These are phyloP conservation scores for Gaultheria prostrata DNA, from an alignment of 148 eudicot genomes.

Conservation along the genomic window DNA sequence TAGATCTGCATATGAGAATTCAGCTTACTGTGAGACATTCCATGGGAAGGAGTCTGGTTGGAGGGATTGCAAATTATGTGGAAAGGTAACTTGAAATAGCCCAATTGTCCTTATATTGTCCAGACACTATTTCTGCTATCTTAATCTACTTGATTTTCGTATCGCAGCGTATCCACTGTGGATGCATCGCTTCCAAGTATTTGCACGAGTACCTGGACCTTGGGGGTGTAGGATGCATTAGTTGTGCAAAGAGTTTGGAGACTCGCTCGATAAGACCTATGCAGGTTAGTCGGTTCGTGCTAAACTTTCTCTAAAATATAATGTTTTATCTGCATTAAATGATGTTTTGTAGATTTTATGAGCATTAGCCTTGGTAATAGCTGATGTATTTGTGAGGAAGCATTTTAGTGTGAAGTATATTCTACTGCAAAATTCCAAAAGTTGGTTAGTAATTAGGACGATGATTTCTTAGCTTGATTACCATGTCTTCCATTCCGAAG, in stretches of 20 bases:
- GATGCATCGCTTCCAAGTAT: slow-evolving; percentile 76
- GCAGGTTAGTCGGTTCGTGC: slow-evolving; percentile 30
- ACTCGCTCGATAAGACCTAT: slow-evolving; percentile 35
- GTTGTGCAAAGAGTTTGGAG: slow-evolving; percentile 50
- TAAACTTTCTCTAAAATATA: background rate
- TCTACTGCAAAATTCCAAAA: background rate
- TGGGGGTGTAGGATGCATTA: slow-evolving; percentile 77
- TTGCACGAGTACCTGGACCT: slow-evolving; percentile 70
- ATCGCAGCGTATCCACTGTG: slow-evolving; percentile 81
- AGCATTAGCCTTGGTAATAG: background rate
- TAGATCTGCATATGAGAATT: slow-evolving; percentile 77
- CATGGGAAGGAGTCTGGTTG: slow-evolving; percentile 86
- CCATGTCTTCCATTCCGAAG: background rate
- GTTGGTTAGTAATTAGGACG: background rate
- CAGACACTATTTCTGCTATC: background rate
- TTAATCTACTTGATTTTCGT: slow-evolving; percentile 19
- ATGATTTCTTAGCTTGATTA: background rate
- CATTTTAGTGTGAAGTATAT: slow-evolving; percentile 7
- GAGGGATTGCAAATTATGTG: slow-evolving; percentile 89
- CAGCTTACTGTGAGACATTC: slow-evolving; percentile 68
- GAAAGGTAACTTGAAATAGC: slow-evolving; percentile 48
- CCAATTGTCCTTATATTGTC: slow-evolving; percentile 3
- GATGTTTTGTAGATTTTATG: background rate
- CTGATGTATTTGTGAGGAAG: background rate
- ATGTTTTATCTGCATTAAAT: background rate